phyloP scores from a whole-genome alignment of 345 rosid genomes.

The Eucalyptus grandis region DNA sequence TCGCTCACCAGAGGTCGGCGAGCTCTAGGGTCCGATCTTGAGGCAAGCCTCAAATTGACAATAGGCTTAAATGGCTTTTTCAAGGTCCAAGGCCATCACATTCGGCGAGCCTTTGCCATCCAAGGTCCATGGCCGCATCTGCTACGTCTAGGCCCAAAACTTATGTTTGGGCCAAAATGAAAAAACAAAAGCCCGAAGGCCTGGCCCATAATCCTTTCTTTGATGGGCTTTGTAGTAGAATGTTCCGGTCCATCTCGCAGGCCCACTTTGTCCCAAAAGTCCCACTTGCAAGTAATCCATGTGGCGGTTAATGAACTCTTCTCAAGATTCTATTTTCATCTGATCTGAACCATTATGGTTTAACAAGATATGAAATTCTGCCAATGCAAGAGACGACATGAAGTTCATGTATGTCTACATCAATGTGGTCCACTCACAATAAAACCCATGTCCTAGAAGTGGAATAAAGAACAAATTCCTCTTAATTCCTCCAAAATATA shows the following conservation, averaged over 20 bases:
- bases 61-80: too few species aligned
- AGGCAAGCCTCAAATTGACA: too few species aligned
- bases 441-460: background rate
- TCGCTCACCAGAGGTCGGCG: too few species aligned
- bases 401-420: background rate
- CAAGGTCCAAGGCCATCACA: too few species aligned
- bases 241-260: too few species aligned
- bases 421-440: background rate
- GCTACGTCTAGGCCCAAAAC: too few species aligned
- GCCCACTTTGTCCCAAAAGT: conserved; percentile 41
- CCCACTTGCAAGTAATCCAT: conserved; percentile 70
- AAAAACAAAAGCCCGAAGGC: background rate
- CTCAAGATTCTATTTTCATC: conserved; percentile 34
- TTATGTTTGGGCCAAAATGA: background rate
- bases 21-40: too few species aligned
- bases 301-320: conserved; percentile 71
- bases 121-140: too few species aligned
- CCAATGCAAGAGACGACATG: background rate
- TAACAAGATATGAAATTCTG: background rate
- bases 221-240: background rate
- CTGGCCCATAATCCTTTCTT: background rate
- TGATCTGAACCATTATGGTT: conserved; percentile 2
- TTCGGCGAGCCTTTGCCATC: too few species aligned
- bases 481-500: background rate
- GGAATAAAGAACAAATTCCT: background rate